Base-by-base conservation (phyloP, 192 early-diverging fungal genomes). In the Chytriomyces confervae region DNA sequence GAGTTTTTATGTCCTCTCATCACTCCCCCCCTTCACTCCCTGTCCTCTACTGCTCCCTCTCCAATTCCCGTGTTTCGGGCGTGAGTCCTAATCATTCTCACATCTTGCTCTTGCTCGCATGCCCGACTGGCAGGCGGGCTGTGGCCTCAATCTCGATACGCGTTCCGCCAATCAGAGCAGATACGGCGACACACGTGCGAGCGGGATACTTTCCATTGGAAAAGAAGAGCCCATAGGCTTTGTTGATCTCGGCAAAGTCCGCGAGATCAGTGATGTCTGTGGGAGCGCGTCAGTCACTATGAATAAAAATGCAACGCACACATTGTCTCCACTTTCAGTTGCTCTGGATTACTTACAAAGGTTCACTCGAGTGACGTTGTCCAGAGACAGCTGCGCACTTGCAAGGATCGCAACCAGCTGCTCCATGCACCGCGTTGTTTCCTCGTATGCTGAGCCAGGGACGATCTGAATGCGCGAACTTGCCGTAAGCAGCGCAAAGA, bases 1-100 rank as follows among this genome's bases (percentile, higher is more conserved):
- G 4, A 3, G 36, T 36, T 36, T 36, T 36, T 36, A 36, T 36
- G 36, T 36, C 36, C 36, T 36, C 36, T 4, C 36, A 36, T 36
- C 36, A 36, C 36, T 36, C 36, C 36, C 36, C 36, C 36, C 1
- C 36, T 36, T 36, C 36, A 36, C 36, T 36, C 36, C 36, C 36
- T 36, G 36, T 36, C 36, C 36, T 36, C 36, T 36, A 2, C 36
- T 36, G 36, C 36, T 36, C 36, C 36, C 36, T 36, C 36, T 36
- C 36, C 36, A 36, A 36, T 36, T 36, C 36, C 36, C 36, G 36
- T 36, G 36, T 36, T 36, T 36, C 36, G 4, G 36, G 36, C 36
- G 36, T 0, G 29, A 36, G 29, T 36, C 90, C 11, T 88, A 91
- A 76, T 85, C 82, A 68, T 71, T 88, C 53, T 57, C 5, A 57